Conservation (phyloP, 2,329 filamentous ascomycete species). For the Tolypocladium endophyticum region DNA sequence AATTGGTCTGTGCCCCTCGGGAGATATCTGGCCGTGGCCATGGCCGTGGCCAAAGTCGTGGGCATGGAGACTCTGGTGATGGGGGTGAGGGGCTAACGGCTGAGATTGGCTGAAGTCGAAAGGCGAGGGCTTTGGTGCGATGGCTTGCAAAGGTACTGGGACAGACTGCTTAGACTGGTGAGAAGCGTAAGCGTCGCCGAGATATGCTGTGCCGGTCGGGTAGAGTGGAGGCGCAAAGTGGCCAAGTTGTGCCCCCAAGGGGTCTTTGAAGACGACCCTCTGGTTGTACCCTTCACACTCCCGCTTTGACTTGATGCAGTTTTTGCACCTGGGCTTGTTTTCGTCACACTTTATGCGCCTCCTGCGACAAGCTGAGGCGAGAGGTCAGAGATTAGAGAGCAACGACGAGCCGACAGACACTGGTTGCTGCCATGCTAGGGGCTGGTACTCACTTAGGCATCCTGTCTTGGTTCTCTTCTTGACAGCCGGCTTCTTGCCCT, state of each 20-base stretch:
- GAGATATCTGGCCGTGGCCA: neutral
- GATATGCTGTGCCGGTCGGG: slow-evolving; percentile 25
- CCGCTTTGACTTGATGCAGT: slow-evolving; percentile 79
- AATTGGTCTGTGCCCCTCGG: slow-evolving; percentile 4
- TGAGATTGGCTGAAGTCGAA: slow-evolving; percentile 13
- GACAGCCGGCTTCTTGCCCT: slow-evolving; percentile 34
- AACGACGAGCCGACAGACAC: neutral
- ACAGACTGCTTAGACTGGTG: slow-evolving; percentile 26
- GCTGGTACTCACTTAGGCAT: slow-evolving; percentile 61
- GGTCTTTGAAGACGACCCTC: slow-evolving; percentile 70
- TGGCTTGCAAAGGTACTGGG: slow-evolving; percentile 27
- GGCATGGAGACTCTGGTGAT: neutral
- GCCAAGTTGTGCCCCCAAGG: slow-evolving; percentile 31
- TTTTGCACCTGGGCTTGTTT: slow-evolving; percentile 69
- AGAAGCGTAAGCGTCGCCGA: slow-evolving; percentile 11
- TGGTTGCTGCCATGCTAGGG: neutral
- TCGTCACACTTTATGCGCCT: slow-evolving; percentile 97
- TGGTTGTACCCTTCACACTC: slow-evolving; percentile 78
- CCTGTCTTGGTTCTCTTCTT: slow-evolving; percentile 83
- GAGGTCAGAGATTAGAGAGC: slow-evolving; percentile 8
- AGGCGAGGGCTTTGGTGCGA: slow-evolving; percentile 40
- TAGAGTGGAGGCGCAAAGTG: slow-evolving; percentile 31
- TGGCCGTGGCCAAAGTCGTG: slow-evolving; percentile 1
- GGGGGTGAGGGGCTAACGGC: neutral
- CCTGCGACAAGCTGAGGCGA: slow-evolving; percentile 66